Base-by-base conservation (phyloP, 768 basidiomycete genomes). In the Collybia nuda region DNA sequence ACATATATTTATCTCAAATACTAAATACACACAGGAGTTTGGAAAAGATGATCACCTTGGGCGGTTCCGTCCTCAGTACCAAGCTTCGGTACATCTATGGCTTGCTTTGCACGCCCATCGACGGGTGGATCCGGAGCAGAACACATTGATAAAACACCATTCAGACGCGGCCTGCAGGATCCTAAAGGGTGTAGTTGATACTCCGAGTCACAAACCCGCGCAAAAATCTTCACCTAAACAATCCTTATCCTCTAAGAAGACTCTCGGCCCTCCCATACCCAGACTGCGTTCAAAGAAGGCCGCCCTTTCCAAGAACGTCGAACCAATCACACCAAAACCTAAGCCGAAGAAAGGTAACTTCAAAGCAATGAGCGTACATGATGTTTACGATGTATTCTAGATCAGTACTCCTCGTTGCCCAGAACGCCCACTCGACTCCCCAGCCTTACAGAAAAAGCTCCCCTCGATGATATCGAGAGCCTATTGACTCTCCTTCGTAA, bases 41-140 rank as follows among this genome's bases (percentile, higher is more conserved):
- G 70, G 65, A 0, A 59, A 65, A 29, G 79, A 80, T 52, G 43
- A 40, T 1, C 58, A 50, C 0, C 61, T 79, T 17, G 60, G 62
- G 2, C 52, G 52, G 11, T 76, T 70, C 44, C 57, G 61, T 22
- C 47, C 56, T 6, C 82, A 88, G 59, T 82, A 85, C 57, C 74
- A 69, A 23, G 75, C 80, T 1, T 66, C 75, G 1, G 71, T 77
- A 0, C 81, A 88, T 58, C 72, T 94, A 21, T 88, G 86, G 84
- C 68, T 82, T 40, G 82, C 85, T 0, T 68, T 94, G 17, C 84
- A 89, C 58, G 77, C 81, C 17, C 90, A 93, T 65, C 78, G 81
- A 12, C 71, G 68, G 5, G 68, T 64, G 7, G 73, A 79, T 48
- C 52, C 66, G 0, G 66, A 77, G 19, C 76, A 81, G 60, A 73